These are phyloP conservation scores for Eremochloa ophiuroides DNA, from an alignment of 176 grass and related monocot genomes.

Conservation along the genomic window DNA sequence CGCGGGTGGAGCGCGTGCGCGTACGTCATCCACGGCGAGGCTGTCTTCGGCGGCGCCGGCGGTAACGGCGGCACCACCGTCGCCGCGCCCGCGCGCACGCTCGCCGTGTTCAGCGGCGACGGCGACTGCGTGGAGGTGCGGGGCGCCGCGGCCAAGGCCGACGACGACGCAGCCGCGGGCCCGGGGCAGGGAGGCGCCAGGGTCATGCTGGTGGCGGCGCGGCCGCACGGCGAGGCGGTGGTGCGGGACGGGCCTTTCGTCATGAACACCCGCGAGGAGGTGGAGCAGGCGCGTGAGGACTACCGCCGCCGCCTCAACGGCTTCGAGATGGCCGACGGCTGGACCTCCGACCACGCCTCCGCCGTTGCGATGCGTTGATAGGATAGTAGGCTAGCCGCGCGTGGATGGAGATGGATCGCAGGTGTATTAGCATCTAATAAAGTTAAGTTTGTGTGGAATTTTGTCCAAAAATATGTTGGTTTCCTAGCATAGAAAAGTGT, in stretches of 20 bases:
- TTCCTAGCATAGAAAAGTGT: no score
- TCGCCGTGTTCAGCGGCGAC: constrained; percentile 42
- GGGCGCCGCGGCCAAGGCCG: background rate
- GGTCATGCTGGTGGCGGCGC: constrained; percentile 61
- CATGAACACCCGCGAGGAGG: constrained; percentile 74
- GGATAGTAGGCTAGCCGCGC: background rate
- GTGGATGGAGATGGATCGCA: background rate
- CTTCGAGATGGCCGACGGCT: constrained; percentile 66
- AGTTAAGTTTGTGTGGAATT: background rate
- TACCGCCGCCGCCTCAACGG: constrained; percentile 55
- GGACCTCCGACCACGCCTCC: constrained; percentile 27
- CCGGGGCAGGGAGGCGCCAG: background rate
- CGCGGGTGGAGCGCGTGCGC: constrained; percentile 59
- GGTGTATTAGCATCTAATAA: no score
- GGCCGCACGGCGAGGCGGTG: constrained; percentile 58
- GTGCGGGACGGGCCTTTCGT: constrained; percentile 60
- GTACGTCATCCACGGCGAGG: constrained; percentile 72
- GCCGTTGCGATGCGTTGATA: background rate
- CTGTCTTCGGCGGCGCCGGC: constrained; percentile 22
- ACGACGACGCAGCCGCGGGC: no score
- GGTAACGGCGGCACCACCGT: background rate
- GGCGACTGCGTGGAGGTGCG: constrained; percentile 39
- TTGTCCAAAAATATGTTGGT: background rate
- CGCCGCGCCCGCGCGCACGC: constrained; percentile 28
- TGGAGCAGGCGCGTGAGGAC: constrained; percentile 63